These are phyloP conservation scores for Ammopiptanthus mongolicus DNA, from an alignment of 306 rosid species.

Conservation along the genomic window DNA sequence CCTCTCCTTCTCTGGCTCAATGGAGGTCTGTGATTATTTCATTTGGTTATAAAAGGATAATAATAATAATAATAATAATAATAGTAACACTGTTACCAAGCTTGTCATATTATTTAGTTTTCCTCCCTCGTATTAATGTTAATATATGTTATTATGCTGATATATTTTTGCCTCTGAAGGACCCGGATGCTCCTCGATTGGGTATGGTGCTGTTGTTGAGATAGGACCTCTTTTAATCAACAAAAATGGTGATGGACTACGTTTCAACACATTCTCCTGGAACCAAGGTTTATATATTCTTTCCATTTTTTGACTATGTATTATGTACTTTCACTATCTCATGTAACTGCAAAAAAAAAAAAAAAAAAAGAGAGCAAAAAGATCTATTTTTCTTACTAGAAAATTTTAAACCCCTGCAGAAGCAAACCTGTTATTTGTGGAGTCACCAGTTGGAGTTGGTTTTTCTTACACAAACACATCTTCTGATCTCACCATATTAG, in stretches of 20 bases:
- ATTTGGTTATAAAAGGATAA: no score
- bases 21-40: slow-evolving; percentile 34
- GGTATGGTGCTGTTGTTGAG: slow-evolving; percentile 50
- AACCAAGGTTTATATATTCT: slow-evolving; percentile 34
- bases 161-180: slow-evolving; percentile 27
- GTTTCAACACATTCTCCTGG: slow-evolving; percentile 44
- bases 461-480: slow-evolving; percentile 53
- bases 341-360: no score
- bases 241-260: slow-evolving; percentile 41
- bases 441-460: slow-evolving; percentile 62
- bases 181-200: slow-evolving; percentile 63
- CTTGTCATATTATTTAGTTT: background rate
- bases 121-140: background rate
- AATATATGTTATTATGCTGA: background rate
- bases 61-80: no score
- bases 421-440: slow-evolving; percentile 52
- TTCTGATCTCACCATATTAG: slow-evolving; percentile 49
- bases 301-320: background rate
- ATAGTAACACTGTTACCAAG: background rate
- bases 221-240: slow-evolving; percentile 47
- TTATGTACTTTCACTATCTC: background rate
- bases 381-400: background rate
- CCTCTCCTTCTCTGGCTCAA: slow-evolving; percentile 63
- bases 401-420: slow-evolving; percentile 30
- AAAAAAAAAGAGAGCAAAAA: no score